Evolutionary conservation across 495 filamentous ascomycete genomes (phyloP).

Genomic region (Hypomontagnella submonticulosa): DNA sequence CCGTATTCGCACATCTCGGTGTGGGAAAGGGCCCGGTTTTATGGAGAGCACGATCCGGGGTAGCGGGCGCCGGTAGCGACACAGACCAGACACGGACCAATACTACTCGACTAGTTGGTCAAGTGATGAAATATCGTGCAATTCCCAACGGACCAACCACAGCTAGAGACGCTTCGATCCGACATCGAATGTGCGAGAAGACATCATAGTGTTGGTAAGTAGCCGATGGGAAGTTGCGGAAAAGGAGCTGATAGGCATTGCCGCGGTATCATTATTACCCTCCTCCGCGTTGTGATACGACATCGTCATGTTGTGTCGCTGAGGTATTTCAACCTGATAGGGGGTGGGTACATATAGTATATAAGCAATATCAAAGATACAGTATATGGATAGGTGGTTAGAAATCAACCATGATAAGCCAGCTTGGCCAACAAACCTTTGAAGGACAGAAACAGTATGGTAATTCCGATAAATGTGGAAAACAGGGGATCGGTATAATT

Average conservation of each 20-base stretch:
- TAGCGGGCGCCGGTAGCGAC: slow-evolving; percentile 27
- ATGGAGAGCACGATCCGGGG: slow-evolving; percentile 39
- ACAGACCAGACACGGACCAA: slow-evolving; percentile 23
- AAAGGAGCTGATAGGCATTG: slow-evolving; percentile 16
- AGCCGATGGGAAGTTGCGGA: slow-evolving; percentile 12
- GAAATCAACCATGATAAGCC: neutral
- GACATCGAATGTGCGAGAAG: slow-evolving; percentile 11
- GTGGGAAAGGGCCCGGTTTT: slow-evolving; percentile 23
- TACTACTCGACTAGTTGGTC: slow-evolving; percentile 16
- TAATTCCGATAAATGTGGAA: too few species aligned
- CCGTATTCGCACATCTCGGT: slow-evolving; percentile 32
- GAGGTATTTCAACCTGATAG: slow-evolving; percentile 11
- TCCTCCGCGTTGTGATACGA: neutral
- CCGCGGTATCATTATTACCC: slow-evolving; percentile 10
- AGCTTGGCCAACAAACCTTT: too few species aligned
- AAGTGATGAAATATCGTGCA: slow-evolving; percentile 45
- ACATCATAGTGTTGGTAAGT: slow-evolving; percentile 10
- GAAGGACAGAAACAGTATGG: too few species aligned
- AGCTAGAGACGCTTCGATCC: neutral
- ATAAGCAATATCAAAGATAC: neutral
- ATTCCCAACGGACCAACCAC: slow-evolving; percentile 37
- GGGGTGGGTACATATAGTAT: neutral
- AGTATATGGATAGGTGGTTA: neutral
- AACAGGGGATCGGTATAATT: too few species aligned
- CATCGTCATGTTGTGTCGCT: slow-evolving; percentile 5